Conservation (phyloP, 2,329 filamentous ascomycete genomes). For the Aspergillus vadensis region DNA sequence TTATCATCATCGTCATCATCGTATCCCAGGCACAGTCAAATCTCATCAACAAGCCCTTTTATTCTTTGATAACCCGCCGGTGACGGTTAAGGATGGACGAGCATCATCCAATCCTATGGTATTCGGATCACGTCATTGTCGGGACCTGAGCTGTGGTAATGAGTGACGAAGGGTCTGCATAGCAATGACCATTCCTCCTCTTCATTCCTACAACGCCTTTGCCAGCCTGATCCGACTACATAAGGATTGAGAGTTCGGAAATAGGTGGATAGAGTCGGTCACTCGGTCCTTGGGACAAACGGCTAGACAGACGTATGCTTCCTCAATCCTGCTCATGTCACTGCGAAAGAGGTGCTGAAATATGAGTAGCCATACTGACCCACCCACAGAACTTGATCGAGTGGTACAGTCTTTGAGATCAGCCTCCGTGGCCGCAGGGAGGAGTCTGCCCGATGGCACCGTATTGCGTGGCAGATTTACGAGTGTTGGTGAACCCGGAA, state of each 20-base stretch:
- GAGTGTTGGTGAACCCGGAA: conserved; percentile 26
- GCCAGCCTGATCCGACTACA: background rate
- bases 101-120: background rate
- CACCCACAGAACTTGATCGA: background rate
- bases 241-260: background rate
- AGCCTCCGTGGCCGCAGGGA: conserved; percentile 52
- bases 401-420: conserved; percentile 25
- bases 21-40: background rate
- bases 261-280: background rate
- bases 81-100: background rate
- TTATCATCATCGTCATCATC: background rate
- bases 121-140: background rate
- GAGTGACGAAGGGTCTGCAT: background rate
- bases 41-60: background rate
- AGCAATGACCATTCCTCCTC: background rate
- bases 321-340: background rate
- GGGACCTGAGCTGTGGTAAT: background rate
- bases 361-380: background rate
- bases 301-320: background rate
- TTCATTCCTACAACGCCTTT: background rate
- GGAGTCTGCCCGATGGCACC: conserved; percentile 51
- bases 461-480: conserved; percentile 36
- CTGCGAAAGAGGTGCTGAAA: background rate
- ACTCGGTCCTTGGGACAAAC: background rate
- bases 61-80: background rate